Conservation (phyloP, 2,329 filamentous ascomycete species). For the Chlorencoelia australis region DNA sequence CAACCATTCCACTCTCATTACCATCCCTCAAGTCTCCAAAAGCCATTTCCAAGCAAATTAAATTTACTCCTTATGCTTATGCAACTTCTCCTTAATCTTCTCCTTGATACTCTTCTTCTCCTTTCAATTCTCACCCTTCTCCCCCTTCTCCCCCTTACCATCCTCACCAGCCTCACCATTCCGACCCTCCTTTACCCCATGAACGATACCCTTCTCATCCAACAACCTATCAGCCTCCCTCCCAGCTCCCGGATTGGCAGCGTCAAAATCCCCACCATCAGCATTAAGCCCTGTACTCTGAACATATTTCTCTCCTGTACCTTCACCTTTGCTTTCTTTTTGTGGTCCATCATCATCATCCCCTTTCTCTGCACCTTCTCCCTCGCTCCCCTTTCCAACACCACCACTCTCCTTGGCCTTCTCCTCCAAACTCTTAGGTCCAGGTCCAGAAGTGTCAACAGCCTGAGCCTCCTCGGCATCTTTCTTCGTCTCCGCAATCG, state of each 20-base stretch:
- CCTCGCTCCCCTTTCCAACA: slow-evolving; percentile 8
- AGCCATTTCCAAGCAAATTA: too few relatives aligned
- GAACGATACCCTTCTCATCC: slow-evolving; percentile 41
- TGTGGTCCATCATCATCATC: slow-evolving; percentile 13
- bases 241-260: slow-evolving; percentile 51
- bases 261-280: slow-evolving; percentile 61
- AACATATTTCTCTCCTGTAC: slow-evolving; percentile 47
- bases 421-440: slow-evolving; percentile 18
- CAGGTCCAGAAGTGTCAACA: background rate
- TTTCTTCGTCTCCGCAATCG: slow-evolving; percentile 9
- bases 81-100: slow-evolving; percentile 62
- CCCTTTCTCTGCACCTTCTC: slow-evolving; percentile 11
- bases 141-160: slow-evolving; percentile 15
- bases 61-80: slow-evolving; percentile 32
- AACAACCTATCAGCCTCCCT: slow-evolving; percentile 51
- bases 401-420: slow-evolving; percentile 23
- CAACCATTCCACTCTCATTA: too few relatives aligned
- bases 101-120: slow-evolving; percentile 46
- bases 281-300: slow-evolving; percentile 48
- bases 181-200: slow-evolving; percentile 17
- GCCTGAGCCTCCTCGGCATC: slow-evolving; percentile 7
- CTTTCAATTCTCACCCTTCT: slow-evolving; percentile 23
- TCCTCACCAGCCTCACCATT: slow-evolving; percentile 13
- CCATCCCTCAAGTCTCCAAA: too few relatives aligned
- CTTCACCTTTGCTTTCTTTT: slow-evolving; percentile 31